Percentiles rank a stretch among this genome's conserved stretches.
These are phyloP conservation scores for Catunica adiposa DNA, from an alignment of 2,329 filamentous ascomycete genomes.

Conservation along the genomic window DNA sequence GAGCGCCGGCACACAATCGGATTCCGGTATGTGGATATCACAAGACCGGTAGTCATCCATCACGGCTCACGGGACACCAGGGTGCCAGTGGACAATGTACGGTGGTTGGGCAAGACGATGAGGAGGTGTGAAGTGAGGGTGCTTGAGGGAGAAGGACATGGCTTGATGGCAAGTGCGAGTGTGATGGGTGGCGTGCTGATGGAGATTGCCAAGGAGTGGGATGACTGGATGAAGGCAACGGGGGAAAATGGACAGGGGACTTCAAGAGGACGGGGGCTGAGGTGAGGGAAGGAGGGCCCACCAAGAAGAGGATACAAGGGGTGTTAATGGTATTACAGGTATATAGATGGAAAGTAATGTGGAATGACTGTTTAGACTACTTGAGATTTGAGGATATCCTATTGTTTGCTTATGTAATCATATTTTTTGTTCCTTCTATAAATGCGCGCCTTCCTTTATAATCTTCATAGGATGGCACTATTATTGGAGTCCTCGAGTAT, in stretches of 20 bases:
- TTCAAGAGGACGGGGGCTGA: not conserved
- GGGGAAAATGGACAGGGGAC: constrained; percentile 18
- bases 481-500: no score
- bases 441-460: no score
- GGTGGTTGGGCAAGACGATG: constrained; percentile 92
- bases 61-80: constrained; percentile 81
- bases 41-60: constrained; percentile 77
- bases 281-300: not conserved
- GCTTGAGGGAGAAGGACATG: constrained; percentile 81
- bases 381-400: no score
- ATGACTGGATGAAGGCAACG: constrained; percentile 59
- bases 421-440: no score
- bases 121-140: constrained; percentile 79
- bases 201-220: constrained; percentile 90
- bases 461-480: no score
- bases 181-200: constrained; percentile 93
- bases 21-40: constrained; percentile 94
- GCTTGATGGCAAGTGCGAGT: constrained; percentile 80
- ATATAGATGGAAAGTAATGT: not conserved
- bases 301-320: not conserved
- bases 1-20: constrained; percentile 84
- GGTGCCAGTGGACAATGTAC: constrained; percentile 86
- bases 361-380: not conserved
- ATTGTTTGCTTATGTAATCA: no score
- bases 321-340: no score